Evolutionary conservation across 345 rosid species (phyloP).

Genomic region (Dipteronia dyeriana): DNA sequence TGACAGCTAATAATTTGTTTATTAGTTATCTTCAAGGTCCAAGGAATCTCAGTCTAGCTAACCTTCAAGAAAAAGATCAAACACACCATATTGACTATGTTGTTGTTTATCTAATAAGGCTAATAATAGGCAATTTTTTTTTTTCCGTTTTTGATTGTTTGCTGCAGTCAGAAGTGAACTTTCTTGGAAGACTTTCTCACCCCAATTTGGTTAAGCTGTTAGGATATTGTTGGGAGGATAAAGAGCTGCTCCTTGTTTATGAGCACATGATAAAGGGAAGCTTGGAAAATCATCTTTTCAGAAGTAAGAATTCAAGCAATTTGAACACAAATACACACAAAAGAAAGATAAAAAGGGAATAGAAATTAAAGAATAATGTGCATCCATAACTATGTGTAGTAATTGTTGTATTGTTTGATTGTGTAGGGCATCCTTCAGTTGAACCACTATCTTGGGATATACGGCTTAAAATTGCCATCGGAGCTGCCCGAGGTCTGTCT

Average conservation of each 20-base stretch:
- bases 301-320: constrained; percentile 51
- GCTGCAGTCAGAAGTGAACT: constrained; percentile 76
- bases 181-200: constrained; percentile 77
- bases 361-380: not conserved
- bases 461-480: constrained; percentile 66
- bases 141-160: not conserved
- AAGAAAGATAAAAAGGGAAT: not conserved
- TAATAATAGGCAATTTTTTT: not conserved
- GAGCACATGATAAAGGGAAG: constrained; percentile 82
- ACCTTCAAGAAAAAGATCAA: not conserved
- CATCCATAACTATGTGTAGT: not conserved
- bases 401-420: constrained; percentile 10
- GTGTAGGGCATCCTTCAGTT: constrained; percentile 42
- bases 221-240: constrained; percentile 81
- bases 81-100: not conserved
- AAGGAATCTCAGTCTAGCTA: not conserved
- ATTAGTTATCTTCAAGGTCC: not conserved
- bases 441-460: constrained; percentile 82
- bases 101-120: not conserved
- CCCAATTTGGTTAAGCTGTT: constrained; percentile 74
- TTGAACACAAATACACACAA: not conserved
- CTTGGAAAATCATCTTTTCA: constrained; percentile 75
- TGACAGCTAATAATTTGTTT: not conserved
- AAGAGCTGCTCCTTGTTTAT: constrained; percentile 75
- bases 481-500: constrained; percentile 83